A percentile compares a stretch with the other conserved stretches of the same genome.
Evolutionary conservation across 2,329 filamentous ascomycete species (phyloP).

Genomic region (Arachnomyces sp.): DNA sequence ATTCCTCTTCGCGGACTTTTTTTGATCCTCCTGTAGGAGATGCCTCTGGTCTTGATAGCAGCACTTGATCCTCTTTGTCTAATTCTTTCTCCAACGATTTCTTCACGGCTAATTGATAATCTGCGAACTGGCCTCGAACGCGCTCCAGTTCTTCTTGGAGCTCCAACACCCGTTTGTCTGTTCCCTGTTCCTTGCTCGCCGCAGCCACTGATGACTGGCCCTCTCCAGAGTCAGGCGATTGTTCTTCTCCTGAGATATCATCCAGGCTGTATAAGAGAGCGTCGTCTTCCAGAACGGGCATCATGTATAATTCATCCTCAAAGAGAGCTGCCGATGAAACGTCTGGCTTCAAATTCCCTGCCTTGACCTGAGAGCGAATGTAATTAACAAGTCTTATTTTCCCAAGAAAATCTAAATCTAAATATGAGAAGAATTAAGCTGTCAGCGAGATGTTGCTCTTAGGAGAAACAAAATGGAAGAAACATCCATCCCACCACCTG

Average conservation of each 20-base stretch:
- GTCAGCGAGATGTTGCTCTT: conserved; percentile 18
- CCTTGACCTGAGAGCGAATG: conserved; percentile 41
- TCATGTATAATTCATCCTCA: conserved; percentile 71
- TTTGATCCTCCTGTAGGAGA: conserved; percentile 10
- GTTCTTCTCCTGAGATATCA: conserved; percentile 49
- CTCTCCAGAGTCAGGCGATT: conserved; percentile 31
- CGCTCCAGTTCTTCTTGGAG: conserved; percentile 56
- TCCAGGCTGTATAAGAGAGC: conserved; percentile 81
- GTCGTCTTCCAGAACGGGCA: conserved; percentile 81
- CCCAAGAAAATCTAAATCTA: conserved; percentile 64
- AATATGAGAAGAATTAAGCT: conserved; percentile 19
- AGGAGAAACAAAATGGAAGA: conserved; percentile 1
- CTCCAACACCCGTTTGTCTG: conserved; percentile 47
- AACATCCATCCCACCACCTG: conserved; percentile 6
- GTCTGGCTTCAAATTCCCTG: conserved; percentile 42
- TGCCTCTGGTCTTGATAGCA: conserved; percentile 19
- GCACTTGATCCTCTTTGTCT: conserved; percentile 47
- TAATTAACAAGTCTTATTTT: conserved; percentile 70
- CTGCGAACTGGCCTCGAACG: conserved; percentile 55
- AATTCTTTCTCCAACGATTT: conserved; percentile 60
- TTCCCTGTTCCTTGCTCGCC: conserved; percentile 25
- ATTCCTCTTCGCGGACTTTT: conserved; percentile 46
- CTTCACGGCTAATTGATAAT: conserved; percentile 59
- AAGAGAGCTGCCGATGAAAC: conserved; percentile 57
- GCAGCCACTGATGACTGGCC: conserved; percentile 11